Evolutionary conservation across 108 stramenopile genomes (phyloP).

Genomic region (Conticribra weissflogii): DNA sequence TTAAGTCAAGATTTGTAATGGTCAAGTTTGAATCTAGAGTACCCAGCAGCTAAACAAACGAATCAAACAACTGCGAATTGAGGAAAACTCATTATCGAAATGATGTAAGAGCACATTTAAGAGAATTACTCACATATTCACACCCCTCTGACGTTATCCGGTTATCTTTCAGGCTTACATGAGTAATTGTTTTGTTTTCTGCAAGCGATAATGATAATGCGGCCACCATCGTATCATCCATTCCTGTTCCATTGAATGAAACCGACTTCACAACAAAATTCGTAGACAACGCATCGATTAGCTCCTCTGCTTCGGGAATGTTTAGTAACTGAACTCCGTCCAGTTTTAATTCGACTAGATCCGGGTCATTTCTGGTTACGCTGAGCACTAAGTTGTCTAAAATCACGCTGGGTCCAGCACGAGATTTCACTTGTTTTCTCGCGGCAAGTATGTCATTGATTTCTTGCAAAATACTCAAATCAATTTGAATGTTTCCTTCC

Average conservation of each 20-base stretch:
- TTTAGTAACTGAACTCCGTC: slow-evolving; percentile 18
- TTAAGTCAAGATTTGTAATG: slow-evolving; percentile 27
- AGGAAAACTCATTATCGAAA: background rate
- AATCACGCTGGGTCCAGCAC: background rate
- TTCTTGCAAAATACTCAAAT: slow-evolving; percentile 18
- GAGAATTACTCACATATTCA: slow-evolving; percentile 17
- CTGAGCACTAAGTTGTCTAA: slow-evolving; percentile 6
- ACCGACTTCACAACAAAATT: slow-evolving; percentile 19
- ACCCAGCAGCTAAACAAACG: slow-evolving; percentile 8
- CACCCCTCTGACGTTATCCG: slow-evolving; percentile 43
- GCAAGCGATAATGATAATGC: slow-evolving; percentile 31
- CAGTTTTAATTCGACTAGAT: slow-evolving; percentile 19
- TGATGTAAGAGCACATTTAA: background rate
- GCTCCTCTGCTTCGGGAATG: slow-evolving; percentile 25
- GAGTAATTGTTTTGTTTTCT: slow-evolving; percentile 28
- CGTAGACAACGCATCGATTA: slow-evolving; percentile 29
- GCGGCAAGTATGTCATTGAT: slow-evolving; percentile 18
- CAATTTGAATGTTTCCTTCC: slow-evolving; percentile 42
- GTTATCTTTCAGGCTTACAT: slow-evolving; percentile 37
- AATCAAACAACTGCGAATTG: background rate
- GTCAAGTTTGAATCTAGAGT: slow-evolving; percentile 38
- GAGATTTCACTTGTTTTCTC: slow-evolving; percentile 1
- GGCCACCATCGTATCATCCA: slow-evolving; percentile 31
- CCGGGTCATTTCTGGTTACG: slow-evolving; percentile 28
- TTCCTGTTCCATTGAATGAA: slow-evolving; percentile 21